Percentiles rank a stretch among this genome's conserved stretches.
These are phyloP conservation scores for Eleusine coracana DNA, from an alignment of 176 grass and related monocot genomes.

Conservation along the genomic window DNA sequence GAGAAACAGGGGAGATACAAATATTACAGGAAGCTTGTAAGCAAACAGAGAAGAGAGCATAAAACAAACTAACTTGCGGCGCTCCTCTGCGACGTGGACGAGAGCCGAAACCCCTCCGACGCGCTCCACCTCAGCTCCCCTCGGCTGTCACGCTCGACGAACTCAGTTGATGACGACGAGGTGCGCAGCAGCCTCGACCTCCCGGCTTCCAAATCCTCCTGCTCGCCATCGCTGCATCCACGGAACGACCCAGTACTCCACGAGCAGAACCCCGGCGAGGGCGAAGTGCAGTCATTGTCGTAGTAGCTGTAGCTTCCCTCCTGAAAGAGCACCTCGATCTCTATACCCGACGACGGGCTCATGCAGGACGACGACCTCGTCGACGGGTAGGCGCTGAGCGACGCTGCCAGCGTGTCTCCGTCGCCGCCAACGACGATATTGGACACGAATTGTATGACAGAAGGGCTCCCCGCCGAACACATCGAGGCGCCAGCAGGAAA, in stretches of 20 bases:
- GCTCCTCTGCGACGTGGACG: neutral
- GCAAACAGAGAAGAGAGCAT: too few species aligned
- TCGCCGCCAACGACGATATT: neutral
- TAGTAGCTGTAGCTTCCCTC: neutral
- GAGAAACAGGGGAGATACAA: too few species aligned
- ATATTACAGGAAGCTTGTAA: too few species aligned
- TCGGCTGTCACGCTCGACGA: neutral
- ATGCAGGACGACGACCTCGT: neutral
- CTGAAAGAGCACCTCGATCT: constrained; percentile 41
- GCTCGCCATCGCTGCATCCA: neutral
- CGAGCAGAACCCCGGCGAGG: neutral
- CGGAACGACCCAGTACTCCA: neutral
- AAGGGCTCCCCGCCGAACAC: neutral
- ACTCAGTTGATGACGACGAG: constrained; percentile 5
- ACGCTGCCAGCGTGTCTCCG: constrained; percentile 18
- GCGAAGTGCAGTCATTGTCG: neutral
- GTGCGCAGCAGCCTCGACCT: constrained; percentile 19
- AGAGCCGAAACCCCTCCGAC: neutral
- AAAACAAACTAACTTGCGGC: neutral
- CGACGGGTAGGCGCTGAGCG: constrained; percentile 32
- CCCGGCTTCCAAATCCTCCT: constrained; percentile 20
- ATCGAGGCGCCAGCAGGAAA: neutral
- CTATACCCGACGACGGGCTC: constrained; percentile 20
- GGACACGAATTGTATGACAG: constrained; percentile 35
- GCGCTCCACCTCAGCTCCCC: constrained; percentile 31